Conservation (phyloP, 2,329 filamentous ascomycete species). For the Botrytis sinoallii region DNA sequence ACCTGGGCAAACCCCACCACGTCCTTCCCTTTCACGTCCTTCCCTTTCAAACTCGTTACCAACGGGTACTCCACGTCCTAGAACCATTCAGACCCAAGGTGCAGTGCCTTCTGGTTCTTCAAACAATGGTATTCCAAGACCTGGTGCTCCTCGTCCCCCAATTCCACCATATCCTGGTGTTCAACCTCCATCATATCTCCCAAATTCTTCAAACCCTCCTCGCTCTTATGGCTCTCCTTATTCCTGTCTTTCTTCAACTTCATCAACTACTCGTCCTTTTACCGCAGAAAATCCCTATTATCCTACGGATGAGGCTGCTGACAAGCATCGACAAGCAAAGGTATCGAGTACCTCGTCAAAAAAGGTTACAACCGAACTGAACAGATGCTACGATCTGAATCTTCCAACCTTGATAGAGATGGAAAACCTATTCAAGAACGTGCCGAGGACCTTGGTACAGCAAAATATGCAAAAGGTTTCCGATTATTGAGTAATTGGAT, state of each 20-base stretch:
- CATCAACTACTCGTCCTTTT: neutral
- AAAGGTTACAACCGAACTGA: conserved; percentile 93
- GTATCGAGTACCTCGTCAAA: conserved; percentile 91
- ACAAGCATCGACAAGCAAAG: conserved; percentile 40
- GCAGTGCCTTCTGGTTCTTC: neutral
- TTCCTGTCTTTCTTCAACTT: neutral
- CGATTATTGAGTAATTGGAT: conserved; percentile 76
- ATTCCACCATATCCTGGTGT: neutral
- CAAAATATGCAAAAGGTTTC: conserved; percentile 75
- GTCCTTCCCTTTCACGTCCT: neutral
- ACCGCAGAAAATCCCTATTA: neutral
- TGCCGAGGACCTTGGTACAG: conserved; percentile 67
- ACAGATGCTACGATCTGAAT: conserved; percentile 87
- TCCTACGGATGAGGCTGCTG: neutral
- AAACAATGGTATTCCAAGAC: neutral
- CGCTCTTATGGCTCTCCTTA: neutral
- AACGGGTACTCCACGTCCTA: neutral
- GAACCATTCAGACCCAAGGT: neutral
- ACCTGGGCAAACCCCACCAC: neutral
- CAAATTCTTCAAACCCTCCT: neutral
- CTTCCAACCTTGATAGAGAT: conserved; percentile 75
- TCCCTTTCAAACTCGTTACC: neutral
- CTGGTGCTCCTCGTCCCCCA: neutral
- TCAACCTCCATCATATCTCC: neutral
- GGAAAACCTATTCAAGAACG: conserved; percentile 68